Evolutionary conservation across 1,284 basidiomycete species (phyloP).

Genomic region (Waitea zeae): DNA sequence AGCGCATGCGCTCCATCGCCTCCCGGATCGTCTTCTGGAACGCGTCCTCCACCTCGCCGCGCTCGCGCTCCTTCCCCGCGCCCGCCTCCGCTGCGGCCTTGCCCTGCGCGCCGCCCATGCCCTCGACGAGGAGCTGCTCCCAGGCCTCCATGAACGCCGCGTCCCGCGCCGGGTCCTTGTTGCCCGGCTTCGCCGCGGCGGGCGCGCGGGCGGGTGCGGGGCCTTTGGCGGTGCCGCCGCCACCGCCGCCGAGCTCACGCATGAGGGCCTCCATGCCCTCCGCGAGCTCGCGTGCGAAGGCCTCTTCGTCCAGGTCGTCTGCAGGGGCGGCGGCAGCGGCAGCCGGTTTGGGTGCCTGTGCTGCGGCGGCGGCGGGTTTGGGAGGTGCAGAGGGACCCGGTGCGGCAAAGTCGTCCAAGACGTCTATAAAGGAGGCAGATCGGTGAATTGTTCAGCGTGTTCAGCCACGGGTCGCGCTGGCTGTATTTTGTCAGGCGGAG

Average conservation of each 20-base stretch:
- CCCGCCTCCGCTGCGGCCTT: constrained; percentile 16
- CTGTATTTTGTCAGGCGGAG: no score
- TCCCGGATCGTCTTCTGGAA: constrained; percentile 69
- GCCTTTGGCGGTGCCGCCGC: constrained; percentile 11
- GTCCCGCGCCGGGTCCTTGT: constrained; percentile 9
- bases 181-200: constrained; percentile 12
- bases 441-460: neutral
- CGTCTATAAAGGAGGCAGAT: constrained; percentile 1
- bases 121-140: constrained; percentile 62
- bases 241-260: constrained; percentile 36
- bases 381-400: neutral
- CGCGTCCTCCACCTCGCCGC: constrained; percentile 15
- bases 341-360: neutral
- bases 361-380: neutral
- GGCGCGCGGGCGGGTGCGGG: no score
- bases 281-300: constrained; percentile 62
- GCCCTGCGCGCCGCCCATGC: constrained; percentile 27
- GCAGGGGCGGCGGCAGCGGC: neutral
- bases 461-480: no score
- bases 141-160: constrained; percentile 46
- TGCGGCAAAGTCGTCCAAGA: constrained; percentile 3
- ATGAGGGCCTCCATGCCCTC: constrained; percentile 79
- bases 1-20: constrained; percentile 68
- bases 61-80: constrained; percentile 8
- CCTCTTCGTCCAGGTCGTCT: constrained; percentile 2